These are phyloP conservation scores for Clausena lansium DNA, from an alignment of 345 rosid genomes.

Conservation along the genomic window DNA sequence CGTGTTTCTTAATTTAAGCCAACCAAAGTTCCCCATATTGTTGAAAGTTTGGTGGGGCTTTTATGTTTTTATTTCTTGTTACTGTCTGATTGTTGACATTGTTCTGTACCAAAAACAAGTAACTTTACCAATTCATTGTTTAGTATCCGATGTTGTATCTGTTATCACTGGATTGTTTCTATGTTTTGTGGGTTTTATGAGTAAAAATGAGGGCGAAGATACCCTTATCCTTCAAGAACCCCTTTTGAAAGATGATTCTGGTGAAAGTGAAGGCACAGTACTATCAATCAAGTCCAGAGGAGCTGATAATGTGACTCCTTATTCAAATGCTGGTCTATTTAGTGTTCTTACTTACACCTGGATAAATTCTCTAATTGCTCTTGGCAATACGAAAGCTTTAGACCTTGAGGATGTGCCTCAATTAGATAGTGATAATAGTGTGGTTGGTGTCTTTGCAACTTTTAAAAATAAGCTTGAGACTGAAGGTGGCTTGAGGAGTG, in stretches of 20 bases:
- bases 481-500: slow-evolving; percentile 25
- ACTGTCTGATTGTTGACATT: slow-evolving; percentile 37
- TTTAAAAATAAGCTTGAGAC: slow-evolving; percentile 45
- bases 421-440: slow-evolving; percentile 49
- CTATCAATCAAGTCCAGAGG: slow-evolving; percentile 32
- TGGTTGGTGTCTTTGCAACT: slow-evolving; percentile 34
- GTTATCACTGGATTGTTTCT: slow-evolving; percentile 20
- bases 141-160: slow-evolving; percentile 19
- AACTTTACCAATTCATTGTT: slow-evolving; percentile 9
- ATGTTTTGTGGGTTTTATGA: slow-evolving; percentile 13
- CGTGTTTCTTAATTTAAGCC: slow-evolving; percentile 20
- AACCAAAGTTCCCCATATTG: slow-evolving; percentile 28
- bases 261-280: slow-evolving; percentile 6
- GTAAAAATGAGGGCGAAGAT: slow-evolving; percentile 10
- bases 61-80: slow-evolving; percentile 44
- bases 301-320: slow-evolving; percentile 43
- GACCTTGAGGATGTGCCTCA: slow-evolving; percentile 74
- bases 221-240: slow-evolving; percentile 45
- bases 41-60: slow-evolving; percentile 59
- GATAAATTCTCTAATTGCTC: slow-evolving; percentile 56
- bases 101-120: slow-evolving; percentile 15
- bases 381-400: slow-evolving; percentile 54
- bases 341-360: slow-evolving; percentile 57
- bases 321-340: slow-evolving; percentile 44
- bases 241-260: slow-evolving; percentile 37